phyloP scores from a whole-genome alignment of 225 moss, liverwort and hornwort species.

The Pseudisothecium myosuroides region DNA sequence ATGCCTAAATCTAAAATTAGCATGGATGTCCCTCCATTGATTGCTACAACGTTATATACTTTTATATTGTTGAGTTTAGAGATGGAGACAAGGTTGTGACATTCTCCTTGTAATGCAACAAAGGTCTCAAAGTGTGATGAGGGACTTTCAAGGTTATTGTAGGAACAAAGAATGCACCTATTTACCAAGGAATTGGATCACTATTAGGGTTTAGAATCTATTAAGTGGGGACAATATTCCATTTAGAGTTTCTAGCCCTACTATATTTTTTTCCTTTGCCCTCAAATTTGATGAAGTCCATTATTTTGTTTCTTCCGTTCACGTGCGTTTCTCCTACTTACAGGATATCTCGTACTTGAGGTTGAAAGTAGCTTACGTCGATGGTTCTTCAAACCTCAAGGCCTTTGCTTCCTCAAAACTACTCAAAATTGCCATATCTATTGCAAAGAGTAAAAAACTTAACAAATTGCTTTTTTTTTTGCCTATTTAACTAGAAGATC shows the following conservation, averaged over 20 bases:
- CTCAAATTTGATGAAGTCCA: neutral
- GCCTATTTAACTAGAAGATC: fast-evolving
- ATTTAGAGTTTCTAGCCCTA: neutral
- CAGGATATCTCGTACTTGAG: neutral
- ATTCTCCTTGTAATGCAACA: neutral
- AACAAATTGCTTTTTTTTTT: too few relatives aligned
- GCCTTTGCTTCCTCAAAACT: too few relatives aligned
- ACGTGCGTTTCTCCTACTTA: too few relatives aligned
- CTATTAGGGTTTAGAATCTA: neutral
- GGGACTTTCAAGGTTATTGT: neutral
- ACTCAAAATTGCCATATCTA: neutral
- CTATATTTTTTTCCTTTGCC: neutral
- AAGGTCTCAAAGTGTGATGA: neutral
- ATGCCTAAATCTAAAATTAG: neutral
- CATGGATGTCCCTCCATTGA: fast-evolving
- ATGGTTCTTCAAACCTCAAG: fast-evolving
- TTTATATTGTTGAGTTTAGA: neutral
- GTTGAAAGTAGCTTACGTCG: neutral
- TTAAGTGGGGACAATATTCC: neutral
- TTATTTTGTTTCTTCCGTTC: neutral
- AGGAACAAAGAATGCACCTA: neutral
- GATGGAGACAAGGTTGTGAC: neutral
- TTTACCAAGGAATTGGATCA: neutral
- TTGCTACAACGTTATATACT: neutral
- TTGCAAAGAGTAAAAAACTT: neutral